Conservation (phyloP, 2,329 filamentous ascomycete species). For the Cladorrhinum sp. region DNA sequence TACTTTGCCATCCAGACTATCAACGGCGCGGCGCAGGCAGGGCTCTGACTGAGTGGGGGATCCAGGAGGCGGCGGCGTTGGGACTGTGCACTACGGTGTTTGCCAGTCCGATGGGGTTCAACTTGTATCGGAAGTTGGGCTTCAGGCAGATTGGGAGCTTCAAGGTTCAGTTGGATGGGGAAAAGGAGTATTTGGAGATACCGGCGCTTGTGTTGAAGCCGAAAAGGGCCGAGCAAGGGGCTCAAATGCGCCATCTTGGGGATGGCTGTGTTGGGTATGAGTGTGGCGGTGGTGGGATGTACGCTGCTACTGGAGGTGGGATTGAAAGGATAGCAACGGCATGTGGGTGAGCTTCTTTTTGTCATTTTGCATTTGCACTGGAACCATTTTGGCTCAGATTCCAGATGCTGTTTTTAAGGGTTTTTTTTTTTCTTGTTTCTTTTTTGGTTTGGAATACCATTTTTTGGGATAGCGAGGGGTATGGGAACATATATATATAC, state of each 20-base stretch:
- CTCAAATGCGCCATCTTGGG: background rate
- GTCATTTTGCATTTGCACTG: background rate
- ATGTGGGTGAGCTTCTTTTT: background rate
- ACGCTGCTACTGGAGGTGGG: background rate
- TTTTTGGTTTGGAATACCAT: background rate
- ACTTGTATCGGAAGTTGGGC: conserved; percentile 24
- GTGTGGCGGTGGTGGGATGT: background rate
- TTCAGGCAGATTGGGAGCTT: conserved; percentile 26
- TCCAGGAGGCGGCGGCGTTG: conserved; percentile 15
- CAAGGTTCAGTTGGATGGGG: conserved; percentile 25
- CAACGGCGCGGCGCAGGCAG: conserved; percentile 26
- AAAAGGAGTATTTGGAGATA: conserved; percentile 24
- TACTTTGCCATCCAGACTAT: conserved; percentile 24
- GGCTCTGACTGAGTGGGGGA: conserved; percentile 25
- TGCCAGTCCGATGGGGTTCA: conserved; percentile 26
- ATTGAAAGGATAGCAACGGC: background rate
- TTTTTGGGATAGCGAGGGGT: background rate
- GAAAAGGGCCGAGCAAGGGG: background rate
- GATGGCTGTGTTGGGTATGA: background rate
- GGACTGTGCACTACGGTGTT: conserved; percentile 26
- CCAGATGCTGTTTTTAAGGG: no score
- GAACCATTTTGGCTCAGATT: no score
- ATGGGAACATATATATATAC: background rate
- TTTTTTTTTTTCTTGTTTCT: no score
- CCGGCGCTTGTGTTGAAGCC: conserved; percentile 22